Evolutionary conservation across 164 flowering plant genomes (phyloP).

Genomic region (Chimonanthus praecox): DNA sequence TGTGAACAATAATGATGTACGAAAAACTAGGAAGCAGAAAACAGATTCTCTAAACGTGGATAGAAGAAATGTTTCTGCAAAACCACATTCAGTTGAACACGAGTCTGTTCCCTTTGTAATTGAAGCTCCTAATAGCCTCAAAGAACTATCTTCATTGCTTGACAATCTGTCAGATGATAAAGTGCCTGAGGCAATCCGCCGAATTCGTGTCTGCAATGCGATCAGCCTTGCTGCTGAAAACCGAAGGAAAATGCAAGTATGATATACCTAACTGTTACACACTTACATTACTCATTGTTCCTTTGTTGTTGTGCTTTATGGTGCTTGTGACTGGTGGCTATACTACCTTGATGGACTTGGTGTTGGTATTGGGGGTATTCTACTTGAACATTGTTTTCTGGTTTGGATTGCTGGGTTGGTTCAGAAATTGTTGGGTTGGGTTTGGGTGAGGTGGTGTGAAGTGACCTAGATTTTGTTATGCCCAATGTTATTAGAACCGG

Average conservation of each 20-base stretch:
- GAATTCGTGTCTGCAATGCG: constrained; percentile 71
- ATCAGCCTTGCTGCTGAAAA: constrained; percentile 75
- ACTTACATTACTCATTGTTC: background rate
- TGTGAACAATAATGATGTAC: constrained; percentile 14
- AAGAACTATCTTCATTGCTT: constrained; percentile 51
- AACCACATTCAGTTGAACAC: constrained; percentile 15
- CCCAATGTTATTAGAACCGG: too few species aligned
- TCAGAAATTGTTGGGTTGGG: too few species aligned
- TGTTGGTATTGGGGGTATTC: too few species aligned
- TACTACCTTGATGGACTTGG: too few species aligned
- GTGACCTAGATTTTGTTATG: too few species aligned
- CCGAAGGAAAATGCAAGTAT: constrained; percentile 90
- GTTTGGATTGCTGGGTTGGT: too few species aligned
- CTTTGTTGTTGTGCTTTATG: background rate
- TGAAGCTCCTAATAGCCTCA: constrained; percentile 66
- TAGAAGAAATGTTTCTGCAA: constrained; percentile 19
- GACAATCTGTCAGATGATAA: constrained; percentile 55
- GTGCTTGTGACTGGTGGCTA: background rate
- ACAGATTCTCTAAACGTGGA: constrained; percentile 13
- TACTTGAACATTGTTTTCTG: too few species aligned
- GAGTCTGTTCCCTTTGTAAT: constrained; percentile 65
- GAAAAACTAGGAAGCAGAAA: constrained; percentile 14
- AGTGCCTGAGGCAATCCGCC: constrained; percentile 51
- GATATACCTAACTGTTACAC: background rate
- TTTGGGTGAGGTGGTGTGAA: too few species aligned